These are phyloP conservation scores for Fraxinus velutina DNA, from an alignment of 305 asterid species.

Conservation along the genomic window DNA sequence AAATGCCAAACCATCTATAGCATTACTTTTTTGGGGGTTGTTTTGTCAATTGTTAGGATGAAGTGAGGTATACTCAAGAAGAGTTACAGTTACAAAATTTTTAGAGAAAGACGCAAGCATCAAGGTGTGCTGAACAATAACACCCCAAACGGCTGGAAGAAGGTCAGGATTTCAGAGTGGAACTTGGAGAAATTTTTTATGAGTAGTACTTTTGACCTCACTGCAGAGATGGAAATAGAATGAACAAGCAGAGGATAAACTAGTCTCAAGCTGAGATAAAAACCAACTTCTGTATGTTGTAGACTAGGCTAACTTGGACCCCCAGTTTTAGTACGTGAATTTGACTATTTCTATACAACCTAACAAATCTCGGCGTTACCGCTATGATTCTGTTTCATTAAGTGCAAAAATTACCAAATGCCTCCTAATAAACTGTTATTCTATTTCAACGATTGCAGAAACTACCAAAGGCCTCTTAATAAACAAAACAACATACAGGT, in stretches of 20 bases:
- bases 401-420: background rate
- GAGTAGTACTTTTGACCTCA: background rate
- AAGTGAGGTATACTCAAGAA: background rate
- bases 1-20: background rate
- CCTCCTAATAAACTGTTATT: background rate
- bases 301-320: background rate
- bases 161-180: background rate
- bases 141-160: background rate
- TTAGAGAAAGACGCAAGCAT: background rate
- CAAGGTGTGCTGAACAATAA: background rate
- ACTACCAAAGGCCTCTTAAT: background rate
- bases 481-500: background rate
- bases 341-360: background rate
- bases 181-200: background rate
- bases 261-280: conserved; percentile 1
- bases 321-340: background rate
- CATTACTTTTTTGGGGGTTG: background rate
- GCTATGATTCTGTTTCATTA: background rate
- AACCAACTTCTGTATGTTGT: background rate
- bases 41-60: background rate
- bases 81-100: background rate
- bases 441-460: background rate
- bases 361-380: background rate
- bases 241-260: background rate
- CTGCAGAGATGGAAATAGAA: background rate